Evolutionary conservation across 106 monocot species (phyloP).

Genomic region (Dendrobium catenatum): DNA sequence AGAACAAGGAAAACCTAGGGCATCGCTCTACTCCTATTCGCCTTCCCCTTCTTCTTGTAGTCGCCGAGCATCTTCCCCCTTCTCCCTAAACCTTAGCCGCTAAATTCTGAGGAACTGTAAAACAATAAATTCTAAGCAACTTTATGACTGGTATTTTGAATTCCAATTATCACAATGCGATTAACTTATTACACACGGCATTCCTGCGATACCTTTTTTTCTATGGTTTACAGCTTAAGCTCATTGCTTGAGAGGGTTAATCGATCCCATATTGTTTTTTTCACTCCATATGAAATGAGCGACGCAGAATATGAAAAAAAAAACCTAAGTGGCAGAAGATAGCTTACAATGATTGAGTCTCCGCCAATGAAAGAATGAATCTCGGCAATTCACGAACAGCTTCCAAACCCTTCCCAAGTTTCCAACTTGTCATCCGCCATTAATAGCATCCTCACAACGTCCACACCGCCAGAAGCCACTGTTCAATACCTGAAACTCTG

Average conservation of each 20-base stretch:
- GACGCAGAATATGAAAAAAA: neutral
- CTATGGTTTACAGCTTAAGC: neutral
- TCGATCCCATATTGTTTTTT: neutral
- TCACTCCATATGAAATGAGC: neutral
- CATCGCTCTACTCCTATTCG: no score
- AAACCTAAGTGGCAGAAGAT: neutral
- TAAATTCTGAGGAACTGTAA: neutral
- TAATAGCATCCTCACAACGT: neutral
- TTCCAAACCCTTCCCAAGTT: neutral
- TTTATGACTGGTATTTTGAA: neutral
- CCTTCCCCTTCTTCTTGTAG: no score
- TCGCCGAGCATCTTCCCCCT: no score
- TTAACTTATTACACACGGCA: neutral
- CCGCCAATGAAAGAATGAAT: neutral
- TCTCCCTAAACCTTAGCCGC: no score
- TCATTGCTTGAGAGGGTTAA: neutral
- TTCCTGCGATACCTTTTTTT: neutral
- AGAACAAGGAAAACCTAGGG: no score
- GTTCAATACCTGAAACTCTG: neutral
- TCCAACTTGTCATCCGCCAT: slow-evolving; percentile 1
- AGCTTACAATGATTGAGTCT: neutral
- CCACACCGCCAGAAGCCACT: neutral
- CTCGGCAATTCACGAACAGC: slow-evolving; percentile 1
- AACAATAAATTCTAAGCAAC: neutral
- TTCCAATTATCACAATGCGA: neutral